phyloP scores from a whole-genome alignment of 75 land plant species.

The Sequoiadendron giganteum region DNA sequence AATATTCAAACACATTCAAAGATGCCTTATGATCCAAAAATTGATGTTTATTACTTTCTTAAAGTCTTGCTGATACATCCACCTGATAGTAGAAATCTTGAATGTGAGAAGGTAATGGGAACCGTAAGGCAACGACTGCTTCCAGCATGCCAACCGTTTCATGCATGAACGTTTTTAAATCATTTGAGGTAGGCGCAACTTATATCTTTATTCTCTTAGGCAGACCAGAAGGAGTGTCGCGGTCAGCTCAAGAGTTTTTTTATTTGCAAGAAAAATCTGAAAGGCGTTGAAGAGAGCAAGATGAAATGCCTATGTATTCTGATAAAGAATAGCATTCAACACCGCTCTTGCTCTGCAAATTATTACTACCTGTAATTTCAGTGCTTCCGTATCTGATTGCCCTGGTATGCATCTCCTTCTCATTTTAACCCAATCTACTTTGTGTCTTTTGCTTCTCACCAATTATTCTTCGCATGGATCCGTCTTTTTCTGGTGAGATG shows the following conservation, averaged over 20 bases:
- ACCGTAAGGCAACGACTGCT: too few species aligned
- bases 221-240: constrained; percentile 28
- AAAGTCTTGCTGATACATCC: too few species aligned
- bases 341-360: constrained; percentile 27
- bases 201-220: too few species aligned
- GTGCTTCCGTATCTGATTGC: constrained; percentile 26
- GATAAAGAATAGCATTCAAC: constrained; percentile 36
- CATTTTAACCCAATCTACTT: neutral
- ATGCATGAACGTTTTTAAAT: too few species aligned
- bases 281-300: constrained; percentile 9
- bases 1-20: too few species aligned
- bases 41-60: too few species aligned
- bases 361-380: constrained; percentile 25
- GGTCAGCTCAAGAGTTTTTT: constrained; percentile 15
- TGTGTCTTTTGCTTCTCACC: neutral
- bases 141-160: too few species aligned
- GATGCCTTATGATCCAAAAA: too few species aligned
- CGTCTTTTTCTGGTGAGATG: neutral
- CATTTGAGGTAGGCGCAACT: too few species aligned
- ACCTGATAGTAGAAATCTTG: too few species aligned
- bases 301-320: constrained; percentile 47
- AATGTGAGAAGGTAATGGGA: too few species aligned
- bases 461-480: neutral
- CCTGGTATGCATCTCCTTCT: constrained; percentile 16
- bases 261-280: constrained; percentile 25